phyloP scores from a whole-genome alignment of 2,329 filamentous ascomycete genomes.

The Aspergillus puulaauensis region DNA sequence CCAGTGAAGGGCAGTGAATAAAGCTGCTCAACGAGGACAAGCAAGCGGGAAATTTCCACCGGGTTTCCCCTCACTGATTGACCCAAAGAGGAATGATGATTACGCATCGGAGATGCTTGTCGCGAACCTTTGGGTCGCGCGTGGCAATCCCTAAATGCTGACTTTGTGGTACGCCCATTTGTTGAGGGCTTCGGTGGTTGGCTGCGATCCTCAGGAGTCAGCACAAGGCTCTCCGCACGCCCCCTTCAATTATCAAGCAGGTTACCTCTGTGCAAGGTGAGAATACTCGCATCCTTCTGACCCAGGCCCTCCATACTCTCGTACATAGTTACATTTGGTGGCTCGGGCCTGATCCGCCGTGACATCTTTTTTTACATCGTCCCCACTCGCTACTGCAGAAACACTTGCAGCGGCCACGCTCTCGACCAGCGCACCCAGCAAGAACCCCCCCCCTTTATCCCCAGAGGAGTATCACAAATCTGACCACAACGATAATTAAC shows the following conservation, averaged over 20 bases:
- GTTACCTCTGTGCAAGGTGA: not conserved
- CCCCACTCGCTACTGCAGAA: constrained; percentile 29
- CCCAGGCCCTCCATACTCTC: constrained; percentile 5
- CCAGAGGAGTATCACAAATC: constrained; percentile 5
- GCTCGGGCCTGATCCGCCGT: constrained; percentile 33
- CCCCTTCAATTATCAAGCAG: not conserved
- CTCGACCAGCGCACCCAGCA: constrained; percentile 28
- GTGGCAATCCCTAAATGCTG: constrained; percentile 16
- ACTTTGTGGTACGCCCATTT: constrained; percentile 10
- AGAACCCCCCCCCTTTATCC: constrained; percentile 15
- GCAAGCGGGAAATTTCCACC: too few relatives aligned
- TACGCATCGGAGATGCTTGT: constrained; percentile 7
- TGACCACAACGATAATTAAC: not conserved
- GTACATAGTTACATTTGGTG: constrained; percentile 29
- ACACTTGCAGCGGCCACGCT: constrained; percentile 37
- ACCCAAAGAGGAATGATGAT: not conserved
- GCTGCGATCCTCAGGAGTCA: constrained; percentile 3
- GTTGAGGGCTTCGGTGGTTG: constrained; percentile 6
- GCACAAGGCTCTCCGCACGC: constrained; percentile 1
- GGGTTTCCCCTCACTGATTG: not conserved
- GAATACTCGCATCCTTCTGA: not conserved
- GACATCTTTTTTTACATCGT: constrained; percentile 28
- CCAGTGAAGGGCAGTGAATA: too few relatives aligned
- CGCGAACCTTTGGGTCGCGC: constrained; percentile 17
- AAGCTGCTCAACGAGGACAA: too few relatives aligned